These are phyloP conservation scores for Strobilomyces echinocephalus DNA, from an alignment of 768 basidiomycete genomes.

Conservation along the genomic window DNA sequence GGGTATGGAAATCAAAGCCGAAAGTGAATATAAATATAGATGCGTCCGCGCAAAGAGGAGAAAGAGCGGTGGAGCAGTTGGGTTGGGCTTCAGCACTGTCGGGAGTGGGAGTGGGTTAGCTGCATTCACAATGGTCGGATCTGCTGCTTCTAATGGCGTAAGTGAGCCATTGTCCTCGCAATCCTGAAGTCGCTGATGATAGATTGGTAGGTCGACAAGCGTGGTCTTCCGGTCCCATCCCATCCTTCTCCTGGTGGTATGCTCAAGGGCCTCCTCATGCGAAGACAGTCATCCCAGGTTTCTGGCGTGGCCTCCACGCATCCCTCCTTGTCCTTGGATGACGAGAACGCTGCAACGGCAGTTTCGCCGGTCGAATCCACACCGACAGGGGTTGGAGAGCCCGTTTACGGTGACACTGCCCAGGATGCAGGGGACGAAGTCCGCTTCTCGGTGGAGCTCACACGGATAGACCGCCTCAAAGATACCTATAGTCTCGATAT, in stretches of 20 bases:
- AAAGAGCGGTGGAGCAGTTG: slow-evolving; percentile 46
- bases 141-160: slow-evolving; percentile 84
- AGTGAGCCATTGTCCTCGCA: slow-evolving; percentile 28
- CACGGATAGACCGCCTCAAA: slow-evolving; percentile 81
- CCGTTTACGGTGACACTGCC: slow-evolving; percentile 72
- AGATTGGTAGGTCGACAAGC: slow-evolving; percentile 69
- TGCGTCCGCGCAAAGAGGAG: slow-evolving; percentile 76
- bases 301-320: slow-evolving; percentile 35
- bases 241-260: slow-evolving; percentile 70
- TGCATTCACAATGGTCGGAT: slow-evolving; percentile 73
- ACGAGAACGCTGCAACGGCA: slow-evolving; percentile 25
- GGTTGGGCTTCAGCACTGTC: slow-evolving; percentile 39
- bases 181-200: slow-evolving; percentile 7
- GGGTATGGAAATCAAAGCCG: slow-evolving; percentile 85
- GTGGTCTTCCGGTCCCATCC: slow-evolving; percentile 81
- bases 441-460: slow-evolving; percentile 92
- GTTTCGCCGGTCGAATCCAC: slow-evolving; percentile 35
- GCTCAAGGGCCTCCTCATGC: slow-evolving; percentile 84
- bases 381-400: slow-evolving; percentile 37
- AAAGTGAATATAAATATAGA: slow-evolving; percentile 87
- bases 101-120: slow-evolving; percentile 49
- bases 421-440: slow-evolving; percentile 95
- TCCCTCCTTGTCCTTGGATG: slow-evolving; percentile 49
- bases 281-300: slow-evolving; percentile 85
- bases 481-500: slow-evolving; percentile 92